Conservation (phyloP, 2,329 filamentous ascomycete species). For the Fusarium protoensiforme region DNA sequence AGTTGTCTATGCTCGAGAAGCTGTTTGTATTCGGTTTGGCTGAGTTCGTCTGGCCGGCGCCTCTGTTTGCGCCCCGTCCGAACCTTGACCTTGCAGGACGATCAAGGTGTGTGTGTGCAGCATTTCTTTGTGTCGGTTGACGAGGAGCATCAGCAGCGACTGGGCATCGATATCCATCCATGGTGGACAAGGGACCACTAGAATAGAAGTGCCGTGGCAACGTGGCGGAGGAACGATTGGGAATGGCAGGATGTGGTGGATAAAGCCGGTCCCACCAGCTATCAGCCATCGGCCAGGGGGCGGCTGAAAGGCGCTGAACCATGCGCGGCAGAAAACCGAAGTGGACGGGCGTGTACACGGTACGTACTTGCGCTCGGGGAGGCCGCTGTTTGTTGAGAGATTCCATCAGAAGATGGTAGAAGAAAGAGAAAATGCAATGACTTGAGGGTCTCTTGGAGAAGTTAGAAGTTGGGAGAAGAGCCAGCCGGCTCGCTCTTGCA, state of each 20-base stretch:
- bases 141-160: background rate
- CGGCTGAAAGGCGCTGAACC: constrained; percentile 6
- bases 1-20: background rate
- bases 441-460: background rate
- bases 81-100: background rate
- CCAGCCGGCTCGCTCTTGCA: background rate
- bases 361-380: constrained; percentile 17
- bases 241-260: constrained; percentile 37
- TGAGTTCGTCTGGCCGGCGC: background rate
- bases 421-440: background rate
- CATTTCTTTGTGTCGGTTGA: constrained; percentile 21
- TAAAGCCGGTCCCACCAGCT: constrained; percentile 32
- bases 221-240: constrained; percentile 40
- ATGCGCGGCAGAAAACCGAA: constrained; percentile 14
- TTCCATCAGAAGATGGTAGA: background rate
- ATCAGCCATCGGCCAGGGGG: constrained; percentile 8
- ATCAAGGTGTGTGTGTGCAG: background rate
- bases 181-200: constrained; percentile 32
- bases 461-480: background rate
- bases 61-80: background rate
- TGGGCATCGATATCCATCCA: constrained; percentile 2
- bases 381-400: constrained; percentile 28
- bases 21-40: background rate
- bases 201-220: constrained; percentile 43
- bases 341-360: constrained; percentile 2